These are phyloP conservation scores for Trichoderma koningiopsis DNA, from an alignment of 2,329 filamentous ascomycete genomes.

Conservation along the genomic window DNA sequence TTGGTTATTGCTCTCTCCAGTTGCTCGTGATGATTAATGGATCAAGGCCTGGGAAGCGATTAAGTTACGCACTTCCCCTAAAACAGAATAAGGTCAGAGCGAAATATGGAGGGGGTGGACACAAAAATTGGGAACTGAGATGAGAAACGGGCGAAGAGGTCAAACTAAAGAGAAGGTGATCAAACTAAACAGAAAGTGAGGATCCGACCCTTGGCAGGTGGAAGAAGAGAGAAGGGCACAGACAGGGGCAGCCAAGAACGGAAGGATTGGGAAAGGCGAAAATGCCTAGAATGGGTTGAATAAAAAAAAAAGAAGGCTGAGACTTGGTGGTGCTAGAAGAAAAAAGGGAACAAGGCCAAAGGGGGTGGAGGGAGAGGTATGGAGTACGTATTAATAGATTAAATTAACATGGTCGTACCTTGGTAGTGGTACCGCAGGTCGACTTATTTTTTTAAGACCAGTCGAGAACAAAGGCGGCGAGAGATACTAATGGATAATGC, in stretches of 20 bases:
- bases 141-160: constrained; percentile 17
- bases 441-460: not conserved
- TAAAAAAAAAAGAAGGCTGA: constrained; percentile 30
- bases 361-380: constrained; percentile 21
- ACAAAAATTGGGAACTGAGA: not conserved
- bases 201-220: not conserved
- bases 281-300: not conserved
- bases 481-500: not conserved
- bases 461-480: not conserved
- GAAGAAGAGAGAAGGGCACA: too few relatives aligned
- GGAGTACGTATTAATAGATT: not conserved
- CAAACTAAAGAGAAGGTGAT: not conserved
- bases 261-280: not conserved
- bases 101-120: not conserved
- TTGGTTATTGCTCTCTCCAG: not conserved
- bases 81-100: not conserved
- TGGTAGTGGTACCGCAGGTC: not conserved
- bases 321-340: constrained; percentile 15
- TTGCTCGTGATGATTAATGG: not conserved
- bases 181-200: not conserved
- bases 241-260: not conserved
- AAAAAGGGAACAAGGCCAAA: constrained; percentile 30
- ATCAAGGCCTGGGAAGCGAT: not conserved
- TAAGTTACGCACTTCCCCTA: constrained; percentile 4
- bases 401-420: not conserved